Evolutionary conservation across 148 eudicot species (phyloP).

Genomic region (Cornus suecica): DNA sequence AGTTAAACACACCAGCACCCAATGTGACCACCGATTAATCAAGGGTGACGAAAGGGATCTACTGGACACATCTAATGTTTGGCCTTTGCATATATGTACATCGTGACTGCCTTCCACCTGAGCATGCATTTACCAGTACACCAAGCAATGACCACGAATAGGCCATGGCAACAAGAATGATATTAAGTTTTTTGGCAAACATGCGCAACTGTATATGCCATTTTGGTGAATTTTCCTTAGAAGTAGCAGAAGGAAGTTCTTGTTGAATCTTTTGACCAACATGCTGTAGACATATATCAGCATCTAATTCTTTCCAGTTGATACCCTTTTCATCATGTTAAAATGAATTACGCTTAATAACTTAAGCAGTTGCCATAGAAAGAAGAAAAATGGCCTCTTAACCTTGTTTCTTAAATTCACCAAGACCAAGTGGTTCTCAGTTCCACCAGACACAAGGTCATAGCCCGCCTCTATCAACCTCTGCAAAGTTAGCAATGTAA

Average conservation of each 20-base stretch:
- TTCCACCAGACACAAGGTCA: slow-evolving; percentile 97
- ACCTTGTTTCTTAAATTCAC: slow-evolving; percentile 94
- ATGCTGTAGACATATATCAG: background rate
- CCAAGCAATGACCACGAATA: no score
- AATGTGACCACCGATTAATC: no score
- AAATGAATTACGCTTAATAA: background rate
- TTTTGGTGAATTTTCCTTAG: background rate
- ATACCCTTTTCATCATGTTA: background rate
- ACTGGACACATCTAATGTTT: no score
- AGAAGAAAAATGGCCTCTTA: slow-evolving; percentile 13
- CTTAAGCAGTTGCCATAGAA: background rate
- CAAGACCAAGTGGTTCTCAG: slow-evolving; percentile 89
- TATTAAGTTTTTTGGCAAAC: background rate
- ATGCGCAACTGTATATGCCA: background rate
- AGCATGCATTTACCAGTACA: no score
- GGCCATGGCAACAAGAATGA: background rate
- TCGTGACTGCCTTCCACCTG: no score
- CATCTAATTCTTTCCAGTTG: background rate
- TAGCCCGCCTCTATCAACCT: slow-evolving; percentile 62
- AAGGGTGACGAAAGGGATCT: no score
- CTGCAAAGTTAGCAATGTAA: slow-evolving; percentile 37
- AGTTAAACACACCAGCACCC: no score
- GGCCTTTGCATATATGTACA: no score
- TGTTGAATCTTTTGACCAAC: background rate
- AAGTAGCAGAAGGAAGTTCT: background rate